Evolutionary conservation across 768 basidiomycete genomes (phyloP).

Genomic region (Boletus eberwhitei): DNA sequence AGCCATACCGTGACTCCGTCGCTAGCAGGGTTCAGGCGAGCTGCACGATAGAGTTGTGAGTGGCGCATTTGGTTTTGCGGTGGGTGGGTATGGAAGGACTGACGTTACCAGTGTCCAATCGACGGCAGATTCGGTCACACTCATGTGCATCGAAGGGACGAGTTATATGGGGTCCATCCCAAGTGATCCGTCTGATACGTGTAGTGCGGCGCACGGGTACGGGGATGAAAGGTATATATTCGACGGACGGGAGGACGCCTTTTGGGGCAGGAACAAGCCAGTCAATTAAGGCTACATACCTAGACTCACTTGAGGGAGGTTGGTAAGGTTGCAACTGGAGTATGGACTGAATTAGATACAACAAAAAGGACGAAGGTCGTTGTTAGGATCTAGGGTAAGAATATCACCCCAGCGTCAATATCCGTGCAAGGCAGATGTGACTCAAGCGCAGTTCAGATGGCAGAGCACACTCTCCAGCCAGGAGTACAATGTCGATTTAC

Average conservation of each 20-base stretch:
- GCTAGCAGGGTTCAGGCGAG: slow-evolving; percentile 1
- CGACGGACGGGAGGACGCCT: slow-evolving; percentile 2
- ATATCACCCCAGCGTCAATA: neutral
- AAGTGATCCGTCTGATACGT: neutral
- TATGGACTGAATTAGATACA: neutral
- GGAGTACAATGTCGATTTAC: neutral
- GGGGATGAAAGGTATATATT: slow-evolving; percentile 3
- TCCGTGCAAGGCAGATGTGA: neutral
- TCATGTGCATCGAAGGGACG: neutral
- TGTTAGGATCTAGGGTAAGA: neutral
- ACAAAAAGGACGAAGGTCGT: neutral
- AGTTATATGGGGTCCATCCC: neutral
- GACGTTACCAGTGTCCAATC: slow-evolving; percentile 2
- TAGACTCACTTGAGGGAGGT: no score
- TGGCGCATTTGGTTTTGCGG: neutral
- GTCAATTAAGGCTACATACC: neutral
- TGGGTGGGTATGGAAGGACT: neutral
- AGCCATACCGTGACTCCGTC: neutral
- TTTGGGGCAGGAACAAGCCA: slow-evolving; percentile 1
- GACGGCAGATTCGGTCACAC: slow-evolving; percentile 4
- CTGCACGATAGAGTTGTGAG: slow-evolving; percentile 7
- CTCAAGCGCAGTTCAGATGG: neutral
- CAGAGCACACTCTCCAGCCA: neutral
- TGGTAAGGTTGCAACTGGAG: neutral
- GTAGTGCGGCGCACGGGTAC: neutral